Evolutionary conservation across 805 yeast genomes (phyloP), one percentile per base, ranked within the genome.

Genomic region (Jamesozyma piceae): DNA sequence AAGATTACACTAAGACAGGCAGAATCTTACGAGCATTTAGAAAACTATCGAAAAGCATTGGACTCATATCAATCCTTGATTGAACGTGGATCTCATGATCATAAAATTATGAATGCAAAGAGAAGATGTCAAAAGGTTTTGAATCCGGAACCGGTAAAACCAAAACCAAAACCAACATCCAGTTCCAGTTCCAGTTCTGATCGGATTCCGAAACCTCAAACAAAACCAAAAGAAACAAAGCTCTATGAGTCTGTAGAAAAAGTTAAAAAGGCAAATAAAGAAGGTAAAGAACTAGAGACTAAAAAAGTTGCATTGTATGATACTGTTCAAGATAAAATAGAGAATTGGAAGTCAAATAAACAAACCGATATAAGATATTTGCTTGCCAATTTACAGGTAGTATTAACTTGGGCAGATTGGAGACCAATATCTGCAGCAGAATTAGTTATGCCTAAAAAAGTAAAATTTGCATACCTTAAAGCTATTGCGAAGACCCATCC

Each of bases 401-500:
- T 92, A 15, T 63, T 92, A 13, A 78, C 85, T 78, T 78, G 84
- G 11, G 77, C 72, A 37, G 72, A 74, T 32, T 84, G 92, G 94
- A 73, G 73, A 48, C 68, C 73, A 15, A 80, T 88, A 4, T 60
- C 78, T 1, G 62, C 82, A 55, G 71, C 80, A 3, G 97, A 90
- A 43, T 67, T 92, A 45, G 92, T 92, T 45, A 67, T 89, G 49
- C 90, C 95, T 17, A 89, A 88, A 53, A 88, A 84, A 59, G 97
- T 88, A 31, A 90, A 90, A 60, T 67, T 90, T 30, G 69, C 71
- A 17, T 92, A 92, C 35, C 79, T 92, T 88, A 85, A 82, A 62
- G 87, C 96, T 4, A 86, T 92, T 51, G 80, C 97, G 0, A 74
- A 78, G 39, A 94, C 95, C 2, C 92, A 89, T 61, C 78, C 90